Conservation (phyloP, 2,329 filamentous ascomycete species). For the Myriosclerotinia curreyana region DNA sequence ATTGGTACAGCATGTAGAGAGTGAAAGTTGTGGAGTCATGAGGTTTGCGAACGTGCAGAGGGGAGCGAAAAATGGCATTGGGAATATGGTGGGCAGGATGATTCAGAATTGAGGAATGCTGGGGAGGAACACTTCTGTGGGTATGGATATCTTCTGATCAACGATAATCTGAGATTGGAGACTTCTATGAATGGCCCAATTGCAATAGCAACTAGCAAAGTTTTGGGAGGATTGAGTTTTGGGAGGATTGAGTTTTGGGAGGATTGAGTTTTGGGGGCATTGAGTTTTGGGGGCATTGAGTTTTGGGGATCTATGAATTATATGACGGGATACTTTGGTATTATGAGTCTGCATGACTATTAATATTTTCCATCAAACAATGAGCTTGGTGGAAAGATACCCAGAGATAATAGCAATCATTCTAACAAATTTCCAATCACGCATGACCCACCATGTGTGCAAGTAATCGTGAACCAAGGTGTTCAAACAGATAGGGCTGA, state of each 20-base stretch:
- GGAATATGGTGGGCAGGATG: constrained; percentile 40
- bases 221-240: too few relatives aligned
- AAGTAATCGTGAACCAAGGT: background rate
- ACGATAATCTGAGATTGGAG: background rate
- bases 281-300: too few relatives aligned
- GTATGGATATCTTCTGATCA: too few relatives aligned
- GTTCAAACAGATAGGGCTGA: too few relatives aligned
- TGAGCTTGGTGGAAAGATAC: background rate
- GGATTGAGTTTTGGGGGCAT: too few relatives aligned
- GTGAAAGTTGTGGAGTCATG: constrained; percentile 35
- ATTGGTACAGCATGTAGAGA: constrained; percentile 34
- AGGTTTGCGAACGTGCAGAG: constrained; percentile 29
- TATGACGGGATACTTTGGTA: background rate
- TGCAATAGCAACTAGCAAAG: background rate
- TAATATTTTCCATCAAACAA: background rate
- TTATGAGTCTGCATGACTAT: background rate
- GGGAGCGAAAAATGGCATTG: constrained; percentile 26
- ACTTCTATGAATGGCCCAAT: background rate
- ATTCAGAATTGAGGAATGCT: background rate
- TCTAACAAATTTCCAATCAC: background rate
- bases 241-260: too few relatives aligned
- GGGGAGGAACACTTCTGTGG: constrained; percentile 6
- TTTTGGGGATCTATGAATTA: background rate
- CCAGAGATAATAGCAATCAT: background rate
- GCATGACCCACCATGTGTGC: background rate